Percentiles rank a stretch among this genome's conserved stretches.
Conservation (phyloP, 2,329 filamentous ascomycete species). For the Bipolaris victoriae region DNA sequence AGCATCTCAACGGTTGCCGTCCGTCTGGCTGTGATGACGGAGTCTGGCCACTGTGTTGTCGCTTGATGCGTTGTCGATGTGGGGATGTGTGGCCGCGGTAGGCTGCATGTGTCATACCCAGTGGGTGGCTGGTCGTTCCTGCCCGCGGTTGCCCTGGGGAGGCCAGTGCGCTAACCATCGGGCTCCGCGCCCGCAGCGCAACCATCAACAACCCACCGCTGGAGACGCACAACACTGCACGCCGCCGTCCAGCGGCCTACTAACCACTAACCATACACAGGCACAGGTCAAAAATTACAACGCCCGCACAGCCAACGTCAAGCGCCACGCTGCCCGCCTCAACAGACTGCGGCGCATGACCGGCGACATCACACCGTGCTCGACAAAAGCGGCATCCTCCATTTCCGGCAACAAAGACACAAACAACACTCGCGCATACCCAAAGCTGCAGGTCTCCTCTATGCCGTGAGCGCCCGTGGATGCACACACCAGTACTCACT, state of each 20-base stretch:
- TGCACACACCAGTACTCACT: neutral
- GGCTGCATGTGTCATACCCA: conserved; percentile 12
- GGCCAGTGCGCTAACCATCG: conserved; percentile 20
- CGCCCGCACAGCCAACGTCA: conserved; percentile 15
- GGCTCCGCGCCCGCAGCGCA: conserved; percentile 17
- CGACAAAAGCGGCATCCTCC: conserved; percentile 25
- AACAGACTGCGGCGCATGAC: conserved; percentile 35
- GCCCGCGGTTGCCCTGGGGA: conserved; percentile 19
- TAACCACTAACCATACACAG: conserved; percentile 45
- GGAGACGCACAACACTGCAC: conserved; percentile 33
- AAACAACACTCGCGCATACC: conserved; percentile 24
- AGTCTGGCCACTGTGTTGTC: conserved; percentile 4
- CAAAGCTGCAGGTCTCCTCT: conserved; percentile 9
- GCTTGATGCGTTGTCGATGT: conserved; percentile 13
- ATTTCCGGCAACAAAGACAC: conserved; percentile 22
- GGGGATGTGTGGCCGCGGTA: conserved; percentile 6
- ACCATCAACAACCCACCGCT: conserved; percentile 32
- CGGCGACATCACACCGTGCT: conserved; percentile 30
- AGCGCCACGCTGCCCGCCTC: conserved; percentile 22
- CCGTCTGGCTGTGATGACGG: neutral
- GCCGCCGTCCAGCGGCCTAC: conserved; percentile 30
- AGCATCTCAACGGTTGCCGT: neutral
- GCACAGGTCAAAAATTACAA: conserved; percentile 27
- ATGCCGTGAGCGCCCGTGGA: conserved; percentile 12
- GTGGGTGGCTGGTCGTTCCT: conserved; percentile 13